phyloP scores from a whole-genome alignment of 345 rosid genomes.

The Eucalyptus microcorys region DNA sequence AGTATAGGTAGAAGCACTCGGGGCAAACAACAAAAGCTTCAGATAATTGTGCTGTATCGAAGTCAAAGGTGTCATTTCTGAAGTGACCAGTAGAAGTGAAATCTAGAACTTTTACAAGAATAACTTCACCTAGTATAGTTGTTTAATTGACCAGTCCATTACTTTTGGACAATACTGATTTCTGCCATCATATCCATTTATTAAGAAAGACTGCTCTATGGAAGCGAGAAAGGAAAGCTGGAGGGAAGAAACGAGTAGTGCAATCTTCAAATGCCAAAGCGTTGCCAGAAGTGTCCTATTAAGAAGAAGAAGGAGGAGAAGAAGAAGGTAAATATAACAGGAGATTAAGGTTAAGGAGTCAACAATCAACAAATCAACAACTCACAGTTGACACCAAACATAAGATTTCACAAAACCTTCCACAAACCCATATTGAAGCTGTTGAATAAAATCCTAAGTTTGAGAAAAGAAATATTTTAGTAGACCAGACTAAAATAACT shows the following conservation, averaged over 20 bases:
- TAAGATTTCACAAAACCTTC: not conserved
- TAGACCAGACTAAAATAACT: too few species aligned
- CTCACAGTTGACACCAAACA: not conserved
- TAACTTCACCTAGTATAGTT: not conserved
- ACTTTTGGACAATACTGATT: not conserved
- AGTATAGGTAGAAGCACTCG: not conserved
- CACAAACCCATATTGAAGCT: too few species aligned
- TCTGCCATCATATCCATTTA: not conserved
- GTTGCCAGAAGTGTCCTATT: constrained; percentile 29
- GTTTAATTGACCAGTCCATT: not conserved
- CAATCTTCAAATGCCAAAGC: constrained; percentile 60
- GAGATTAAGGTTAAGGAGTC: not conserved
- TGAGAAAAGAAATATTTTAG: too few species aligned
- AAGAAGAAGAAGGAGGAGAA: not conserved
- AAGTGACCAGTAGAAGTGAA: not conserved
- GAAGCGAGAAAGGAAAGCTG: constrained; percentile 11
- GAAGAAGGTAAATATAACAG: not conserved
- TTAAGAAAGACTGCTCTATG: not conserved
- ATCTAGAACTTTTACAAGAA: not conserved
- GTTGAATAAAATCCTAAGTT: too few species aligned
- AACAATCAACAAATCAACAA: not conserved
- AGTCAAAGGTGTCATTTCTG: not conserved
- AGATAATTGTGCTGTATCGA: not conserved
- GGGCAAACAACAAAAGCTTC: not conserved
- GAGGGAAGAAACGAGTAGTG: constrained; percentile 77